Evolutionary conservation across 148 eudicot species (phyloP), one percentile per base, ranked within the genome.

Genomic region (Arbutus unedo): DNA sequence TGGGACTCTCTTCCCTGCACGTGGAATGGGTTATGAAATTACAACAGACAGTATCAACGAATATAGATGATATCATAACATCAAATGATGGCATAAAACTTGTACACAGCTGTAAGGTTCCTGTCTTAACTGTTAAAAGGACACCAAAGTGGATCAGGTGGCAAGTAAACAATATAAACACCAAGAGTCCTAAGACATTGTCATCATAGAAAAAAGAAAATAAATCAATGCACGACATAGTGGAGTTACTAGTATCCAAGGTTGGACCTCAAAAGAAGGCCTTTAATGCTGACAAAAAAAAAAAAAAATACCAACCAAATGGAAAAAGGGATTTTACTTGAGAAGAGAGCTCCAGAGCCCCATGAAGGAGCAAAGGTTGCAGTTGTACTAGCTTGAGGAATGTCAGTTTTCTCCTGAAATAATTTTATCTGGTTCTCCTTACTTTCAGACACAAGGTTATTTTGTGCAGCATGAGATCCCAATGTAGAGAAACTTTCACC

Each of bases 231-330:
- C 15, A 25, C 0, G 19, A 74, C 55, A 49, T 19, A 74, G 18
- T 47, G 10, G 4, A 18, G 77, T 74, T 49, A 48, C 56, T 21
- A 74, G 47, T 13, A 78, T 49, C 45, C 56, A 2, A 21, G 23
- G 54, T 64, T 45, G 72, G 51, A 45, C 81, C 53, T 66, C 45
- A 16, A 68, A 31, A 51, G 19, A 31, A 50, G 51, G 76, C 31
- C 44, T 70, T 57, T 38, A 38, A 78, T 55, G 21, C 51, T 47
- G 66, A 14, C 15, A 81, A 47, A 56, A 49, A 59, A 81, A 47
- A 56, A 49, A 59, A 4, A 60, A 14, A 66, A 57, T 62, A 88
- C 93, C 83, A 88, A 92, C 97, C 98, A 85, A 94, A 92, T 55
- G 86, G 64, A 81, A 92, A 91, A 25, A 91, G 79, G 79, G 48